A percentile compares a stretch with the other conserved stretches of the same genome.
These are phyloP conservation scores for Botrytis byssoidea DNA, from an alignment of 2,329 filamentous ascomycete species.

Conservation along the genomic window DNA sequence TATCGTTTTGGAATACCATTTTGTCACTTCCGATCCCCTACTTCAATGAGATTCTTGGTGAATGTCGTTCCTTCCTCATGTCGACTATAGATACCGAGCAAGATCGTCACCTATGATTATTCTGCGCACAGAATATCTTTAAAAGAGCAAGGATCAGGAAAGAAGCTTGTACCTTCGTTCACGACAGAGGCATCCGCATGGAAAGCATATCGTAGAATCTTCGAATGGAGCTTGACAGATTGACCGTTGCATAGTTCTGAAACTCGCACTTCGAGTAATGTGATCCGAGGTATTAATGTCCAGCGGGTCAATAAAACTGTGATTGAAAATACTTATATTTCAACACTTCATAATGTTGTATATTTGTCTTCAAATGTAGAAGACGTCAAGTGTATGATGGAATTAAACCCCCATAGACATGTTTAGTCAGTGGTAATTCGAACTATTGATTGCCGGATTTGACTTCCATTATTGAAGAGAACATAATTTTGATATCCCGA, in stretches of 20 bases:
- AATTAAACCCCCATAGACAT: too few species aligned
- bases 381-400: too few species aligned
- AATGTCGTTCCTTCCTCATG: conserved; percentile 2
- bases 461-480: background rate
- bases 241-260: background rate
- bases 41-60: background rate
- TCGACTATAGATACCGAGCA: background rate
- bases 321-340: background rate
- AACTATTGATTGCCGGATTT: background rate
- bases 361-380: too few species aligned
- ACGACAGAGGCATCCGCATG: background rate
- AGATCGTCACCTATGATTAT: background rate
- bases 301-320: background rate
- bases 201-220: too few species aligned
- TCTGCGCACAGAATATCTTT: background rate
- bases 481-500: background rate
- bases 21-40: background rate
- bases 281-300: background rate
- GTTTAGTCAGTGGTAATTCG: too few species aligned
- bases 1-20: too few species aligned
- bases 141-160: background rate
- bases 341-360: too few species aligned
- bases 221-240: background rate
- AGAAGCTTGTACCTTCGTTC: background rate
- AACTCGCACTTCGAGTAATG: background rate